A percentile compares a stretch with the other conserved stretches of the same genome.
These are phyloP conservation scores for Cytidiella melzeri DNA, from an alignment of 768 basidiomycete species.

Conservation along the genomic window DNA sequence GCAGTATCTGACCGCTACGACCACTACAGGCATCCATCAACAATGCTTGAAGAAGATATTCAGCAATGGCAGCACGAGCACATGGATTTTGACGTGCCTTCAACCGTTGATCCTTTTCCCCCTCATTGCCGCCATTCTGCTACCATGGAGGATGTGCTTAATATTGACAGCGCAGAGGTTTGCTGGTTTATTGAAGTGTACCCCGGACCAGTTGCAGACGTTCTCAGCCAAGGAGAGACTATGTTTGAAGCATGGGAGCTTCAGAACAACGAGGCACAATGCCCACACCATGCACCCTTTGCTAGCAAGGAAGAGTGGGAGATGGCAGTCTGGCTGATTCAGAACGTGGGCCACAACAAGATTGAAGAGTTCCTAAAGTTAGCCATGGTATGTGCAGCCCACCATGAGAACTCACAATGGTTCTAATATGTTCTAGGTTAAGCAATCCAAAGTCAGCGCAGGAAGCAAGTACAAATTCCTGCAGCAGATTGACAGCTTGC, in stretches of 20 bases:
- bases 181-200: slow-evolving; percentile 1
- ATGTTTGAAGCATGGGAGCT: slow-evolving; percentile 7
- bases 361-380: slow-evolving; percentile 21
- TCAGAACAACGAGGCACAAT: neutral
- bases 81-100: neutral
- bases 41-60: neutral
- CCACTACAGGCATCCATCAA: neutral
- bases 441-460: neutral
- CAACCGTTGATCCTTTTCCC: neutral
- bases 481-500: slow-evolving; percentile 16
- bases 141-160: neutral
- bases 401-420: neutral
- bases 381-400: slow-evolving; percentile 10
- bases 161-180: slow-evolving; percentile 3
- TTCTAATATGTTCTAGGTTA: neutral
- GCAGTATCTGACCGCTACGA: neutral
- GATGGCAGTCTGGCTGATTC: slow-evolving; percentile 16
- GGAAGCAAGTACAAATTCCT: slow-evolving; percentile 12
- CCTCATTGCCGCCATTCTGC: neutral
- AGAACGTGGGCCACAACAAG: slow-evolving; percentile 13
- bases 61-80: neutral
- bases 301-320: slow-evolving; percentile 16
- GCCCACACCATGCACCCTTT: slow-evolving; percentile 13
- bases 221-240: slow-evolving; percentile 3
- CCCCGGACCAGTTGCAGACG: neutral